Evolutionary conservation across 164 flowering plant genomes (phyloP), one percentile per base, ranked within the genome.

Genomic region (Chloranthus sessilifolius): DNA sequence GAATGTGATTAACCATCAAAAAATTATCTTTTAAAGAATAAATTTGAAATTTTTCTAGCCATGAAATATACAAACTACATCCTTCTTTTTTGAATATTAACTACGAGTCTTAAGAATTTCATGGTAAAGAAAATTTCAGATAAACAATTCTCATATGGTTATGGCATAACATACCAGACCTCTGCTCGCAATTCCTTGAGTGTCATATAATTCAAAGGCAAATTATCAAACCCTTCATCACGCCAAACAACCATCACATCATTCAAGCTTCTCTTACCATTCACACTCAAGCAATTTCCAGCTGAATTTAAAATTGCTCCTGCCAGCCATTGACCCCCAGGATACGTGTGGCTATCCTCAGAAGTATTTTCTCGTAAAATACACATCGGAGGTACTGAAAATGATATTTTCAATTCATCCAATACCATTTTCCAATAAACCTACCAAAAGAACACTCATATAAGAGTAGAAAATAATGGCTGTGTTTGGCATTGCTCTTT

Each of bases 251-350:
- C 51, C 45, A 64, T 66, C 22, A 57, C 56, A 67, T 82, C 91
- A 62, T 73, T 61, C 60, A 55, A 38, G 53, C 38, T 66, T 64
- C 79, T 82, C 65, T 75, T 71, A 20, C 28, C 21, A 61, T 72
- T 79, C 49, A 74, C 24, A 52, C 50, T 65, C 74, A 92, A 70
- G 65, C 99, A 88, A 68, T 74, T 74, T 45, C 66, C 62, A 49
- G 96, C 94, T 30, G 89, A 78, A 70, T 92, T 92, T 7, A 78
- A 22, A 67, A 45, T 53, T 46, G 92, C 91, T 43, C 88, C 88
- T 1, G 91, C 91, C 56, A 88, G 79, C 99, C 99, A 92, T 63
- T 73, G 82, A 36, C 99, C 99, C 26, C 94, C 95, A 16, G 91
- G 95, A 53, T 62, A 50, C 31, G 59, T 20, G 21, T 20, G 27